These are phyloP conservation scores for Bullera alba DNA, from an alignment of 768 basidiomycete species.

Conservation along the genomic window DNA sequence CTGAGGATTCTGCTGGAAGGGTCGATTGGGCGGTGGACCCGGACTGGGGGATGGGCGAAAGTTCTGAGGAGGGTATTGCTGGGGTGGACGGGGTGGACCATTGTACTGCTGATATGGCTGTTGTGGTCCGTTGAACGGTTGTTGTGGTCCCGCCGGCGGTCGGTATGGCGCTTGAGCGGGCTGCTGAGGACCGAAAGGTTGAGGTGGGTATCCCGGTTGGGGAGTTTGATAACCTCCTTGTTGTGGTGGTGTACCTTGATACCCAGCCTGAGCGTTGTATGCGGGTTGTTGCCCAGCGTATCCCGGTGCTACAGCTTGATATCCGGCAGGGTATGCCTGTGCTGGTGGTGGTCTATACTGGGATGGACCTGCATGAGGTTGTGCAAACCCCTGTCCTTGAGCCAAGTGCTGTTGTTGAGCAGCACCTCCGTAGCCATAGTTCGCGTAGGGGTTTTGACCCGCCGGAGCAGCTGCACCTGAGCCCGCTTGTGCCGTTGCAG, in stretches of 20 bases:
- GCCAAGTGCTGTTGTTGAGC: constrained; percentile 11
- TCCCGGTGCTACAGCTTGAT: constrained; percentile 2
- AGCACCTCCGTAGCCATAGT: constrained; percentile 74
- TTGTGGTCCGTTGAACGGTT: neutral
- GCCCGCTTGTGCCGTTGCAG: constrained; percentile 8
- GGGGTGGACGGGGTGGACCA: constrained; percentile 2
- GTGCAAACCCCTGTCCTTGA: neutral
- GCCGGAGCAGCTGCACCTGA: constrained; percentile 6
- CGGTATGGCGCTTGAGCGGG: constrained; percentile 14
- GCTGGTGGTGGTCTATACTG: constrained; percentile 2
- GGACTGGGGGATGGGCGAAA: neutral
- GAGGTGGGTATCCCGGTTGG: constrained; percentile 48
- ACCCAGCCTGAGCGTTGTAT: neutral
- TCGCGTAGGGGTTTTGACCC: constrained; percentile 59
- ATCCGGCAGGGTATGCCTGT: neutral
- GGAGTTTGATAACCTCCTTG: constrained; percentile 53
- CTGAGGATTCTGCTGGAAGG: constrained; percentile 42
- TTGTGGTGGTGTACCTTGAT: neutral
- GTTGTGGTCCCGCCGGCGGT: constrained; percentile 3
- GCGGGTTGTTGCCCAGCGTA: constrained; percentile 7
- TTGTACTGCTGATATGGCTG: neutral
- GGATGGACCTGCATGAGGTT: constrained; percentile 9
- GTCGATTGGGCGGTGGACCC: neutral
- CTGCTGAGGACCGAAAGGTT: constrained; percentile 18
- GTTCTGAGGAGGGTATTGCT: neutral